These are phyloP conservation scores for Cladophialophora yegresii DNA, from an alignment of 2,329 filamentous ascomycete species.

Conservation along the genomic window DNA sequence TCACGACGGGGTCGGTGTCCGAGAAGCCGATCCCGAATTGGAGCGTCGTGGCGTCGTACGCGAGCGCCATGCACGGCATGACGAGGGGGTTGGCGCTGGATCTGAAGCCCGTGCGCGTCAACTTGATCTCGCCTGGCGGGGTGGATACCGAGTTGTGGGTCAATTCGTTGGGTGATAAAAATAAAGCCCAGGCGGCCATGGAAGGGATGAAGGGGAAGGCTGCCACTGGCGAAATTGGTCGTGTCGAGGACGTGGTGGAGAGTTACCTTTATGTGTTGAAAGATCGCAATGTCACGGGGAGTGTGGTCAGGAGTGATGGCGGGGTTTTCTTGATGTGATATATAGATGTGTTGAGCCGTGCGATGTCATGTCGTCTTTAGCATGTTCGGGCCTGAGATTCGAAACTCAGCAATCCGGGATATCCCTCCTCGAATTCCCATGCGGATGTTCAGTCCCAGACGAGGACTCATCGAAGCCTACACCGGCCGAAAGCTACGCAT, in stretches of 20 bases:
- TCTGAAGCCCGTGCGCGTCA: conserved; percentile 48
- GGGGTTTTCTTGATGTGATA: conserved; percentile 39
- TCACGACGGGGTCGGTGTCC: conserved; percentile 46
- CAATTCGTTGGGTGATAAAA: conserved; percentile 33
- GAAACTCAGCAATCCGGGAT: no score
- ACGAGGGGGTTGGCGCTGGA: conserved; percentile 46
- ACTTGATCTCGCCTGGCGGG: conserved; percentile 46
- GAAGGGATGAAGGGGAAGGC: conserved; percentile 39
- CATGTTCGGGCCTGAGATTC: no score
- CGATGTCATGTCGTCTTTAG: background rate
- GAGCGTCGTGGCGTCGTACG: conserved; percentile 38
- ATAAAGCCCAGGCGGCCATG: conserved; percentile 30
- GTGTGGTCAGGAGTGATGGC: conserved; percentile 42
- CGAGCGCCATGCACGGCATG: conserved; percentile 41
- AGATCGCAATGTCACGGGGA: conserved; percentile 47
- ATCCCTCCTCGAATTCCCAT: background rate
- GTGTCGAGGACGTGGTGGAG: conserved; percentile 48
- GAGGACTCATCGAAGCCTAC: background rate
- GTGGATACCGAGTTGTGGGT: conserved; percentile 49
- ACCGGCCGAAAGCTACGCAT: background rate
- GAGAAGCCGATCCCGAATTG: conserved; percentile 44
- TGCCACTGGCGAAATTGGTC: conserved; percentile 39
- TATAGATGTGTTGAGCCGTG: no score
- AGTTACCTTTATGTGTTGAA: conserved; percentile 51
- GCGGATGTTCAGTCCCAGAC: background rate